Evolutionary conservation across 1,284 basidiomycete genomes (phyloP).

Genomic region (Heterobasidion annosum): DNA sequence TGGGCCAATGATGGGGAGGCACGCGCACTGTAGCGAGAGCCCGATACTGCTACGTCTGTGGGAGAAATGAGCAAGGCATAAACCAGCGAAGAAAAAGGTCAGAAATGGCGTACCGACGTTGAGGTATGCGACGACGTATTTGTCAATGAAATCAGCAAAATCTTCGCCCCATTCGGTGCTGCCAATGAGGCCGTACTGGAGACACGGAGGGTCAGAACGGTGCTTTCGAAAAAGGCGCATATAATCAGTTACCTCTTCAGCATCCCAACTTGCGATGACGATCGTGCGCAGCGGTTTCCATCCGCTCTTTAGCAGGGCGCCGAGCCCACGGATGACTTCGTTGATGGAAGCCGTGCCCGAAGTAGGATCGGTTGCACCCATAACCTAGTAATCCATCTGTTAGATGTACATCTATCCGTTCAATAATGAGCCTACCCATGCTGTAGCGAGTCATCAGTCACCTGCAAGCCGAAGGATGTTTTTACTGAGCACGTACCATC

Average conservation of each 20-base stretch:
- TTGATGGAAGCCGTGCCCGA: slow-evolving; percentile 83
- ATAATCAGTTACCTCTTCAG: slow-evolving; percentile 59
- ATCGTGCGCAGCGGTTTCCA: slow-evolving; percentile 90
- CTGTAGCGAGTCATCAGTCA: neutral
- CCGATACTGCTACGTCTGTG: slow-evolving; percentile 58
- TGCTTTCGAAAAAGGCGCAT: neutral
- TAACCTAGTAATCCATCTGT: slow-evolving; percentile 21
- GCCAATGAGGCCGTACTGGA: slow-evolving; percentile 78
- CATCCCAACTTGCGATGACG: slow-evolving; percentile 90
- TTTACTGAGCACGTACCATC: slow-evolving; percentile 46
- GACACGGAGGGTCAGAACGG: neutral
- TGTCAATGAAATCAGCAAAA: slow-evolving; percentile 72
- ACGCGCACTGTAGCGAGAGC: slow-evolving; percentile 47
- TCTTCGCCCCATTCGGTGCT: slow-evolving; percentile 89
- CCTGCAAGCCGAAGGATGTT: neutral
- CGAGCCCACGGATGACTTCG: slow-evolving; percentile 81
- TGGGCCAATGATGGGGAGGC: slow-evolving; percentile 76
- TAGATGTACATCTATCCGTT: neutral
- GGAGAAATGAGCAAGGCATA: neutral
- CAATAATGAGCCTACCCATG: slow-evolving; percentile 17
- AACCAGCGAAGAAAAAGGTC: slow-evolving; percentile 3
- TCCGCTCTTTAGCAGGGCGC: slow-evolving; percentile 58
- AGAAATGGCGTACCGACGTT: slow-evolving; percentile 56
- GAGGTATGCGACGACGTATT: slow-evolving; percentile 80
- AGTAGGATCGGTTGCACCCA: slow-evolving; percentile 81